phyloP scores from a whole-genome alignment of 257 asterid genomes.

The Fraxinus cuspidata region DNA sequence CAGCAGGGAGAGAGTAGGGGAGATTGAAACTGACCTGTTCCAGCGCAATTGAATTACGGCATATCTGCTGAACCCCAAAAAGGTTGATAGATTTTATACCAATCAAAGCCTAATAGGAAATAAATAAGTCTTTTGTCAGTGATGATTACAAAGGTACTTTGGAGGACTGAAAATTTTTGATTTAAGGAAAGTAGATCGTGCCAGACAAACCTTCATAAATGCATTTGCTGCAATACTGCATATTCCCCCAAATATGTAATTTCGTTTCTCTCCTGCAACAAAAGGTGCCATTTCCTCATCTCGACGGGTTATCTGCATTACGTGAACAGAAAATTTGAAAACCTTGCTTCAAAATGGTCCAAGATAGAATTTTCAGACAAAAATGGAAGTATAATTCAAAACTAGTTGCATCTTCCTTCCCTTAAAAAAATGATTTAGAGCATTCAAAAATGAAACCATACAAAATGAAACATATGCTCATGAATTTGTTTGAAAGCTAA shows the following conservation, averaged over 20 bases:
- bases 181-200: slow-evolving; percentile 21
- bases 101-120: slow-evolving; percentile 72
- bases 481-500: too few species aligned
- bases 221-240: slow-evolving; percentile 80
- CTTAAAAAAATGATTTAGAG: not conserved
- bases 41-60: slow-evolving; percentile 95
- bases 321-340: slow-evolving; percentile 25
- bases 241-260: slow-evolving; percentile 93
- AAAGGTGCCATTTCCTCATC: slow-evolving; percentile 96
- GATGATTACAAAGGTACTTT: slow-evolving; percentile 13
- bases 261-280: slow-evolving; percentile 79
- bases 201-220: slow-evolving; percentile 69
- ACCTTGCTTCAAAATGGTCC: not conserved
- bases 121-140: slow-evolving; percentile 24
- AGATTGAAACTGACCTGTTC: slow-evolving; percentile 68
- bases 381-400: slow-evolving; percentile 3
- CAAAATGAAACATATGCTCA: not conserved
- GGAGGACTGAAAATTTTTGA: slow-evolving; percentile 20
- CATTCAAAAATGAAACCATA: not conserved
- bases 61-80: slow-evolving; percentile 97
- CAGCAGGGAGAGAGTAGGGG: slow-evolving; percentile 11
- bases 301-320: slow-evolving; percentile 82
- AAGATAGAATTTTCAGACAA: not conserved
- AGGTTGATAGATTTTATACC: slow-evolving; percentile 93
- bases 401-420: slow-evolving; percentile 1